phyloP scores from a whole-genome alignment of 495 filamentous ascomycete genomes.

The Melanomma pulvis-pyrius region DNA sequence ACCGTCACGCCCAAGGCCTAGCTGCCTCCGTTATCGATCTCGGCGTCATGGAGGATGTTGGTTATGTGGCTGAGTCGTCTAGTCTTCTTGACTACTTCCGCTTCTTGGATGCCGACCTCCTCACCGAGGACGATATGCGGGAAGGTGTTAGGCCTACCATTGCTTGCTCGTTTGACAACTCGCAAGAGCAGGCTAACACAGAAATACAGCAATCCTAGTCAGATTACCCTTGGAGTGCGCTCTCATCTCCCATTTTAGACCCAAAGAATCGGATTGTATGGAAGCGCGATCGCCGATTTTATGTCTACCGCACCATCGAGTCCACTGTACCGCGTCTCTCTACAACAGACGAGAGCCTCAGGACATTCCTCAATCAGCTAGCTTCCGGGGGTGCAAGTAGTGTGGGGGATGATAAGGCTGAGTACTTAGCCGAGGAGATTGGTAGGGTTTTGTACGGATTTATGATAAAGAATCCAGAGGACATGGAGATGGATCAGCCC shows the following conservation, averaged over 20 bases:
- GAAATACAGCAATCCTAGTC: background rate
- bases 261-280: background rate
- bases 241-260: background rate
- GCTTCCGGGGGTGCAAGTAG: background rate
- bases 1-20: conserved; percentile 11
- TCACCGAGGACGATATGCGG: background rate
- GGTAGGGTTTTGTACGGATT: background rate
- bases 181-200: background rate
- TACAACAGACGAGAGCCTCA: no score
- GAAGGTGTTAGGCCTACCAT: background rate
- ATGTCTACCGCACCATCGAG: no score
- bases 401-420: background rate
- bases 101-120: background rate
- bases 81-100: background rate
- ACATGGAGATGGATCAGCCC: background rate
- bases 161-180: background rate
- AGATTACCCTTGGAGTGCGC: background rate
- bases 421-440: background rate
- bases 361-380: background rate
- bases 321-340: no score
- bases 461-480: background rate
- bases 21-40: conserved; percentile 17
- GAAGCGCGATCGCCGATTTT: background rate
- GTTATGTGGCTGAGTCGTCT: conserved; percentile 2
- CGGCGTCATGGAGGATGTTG: conserved; percentile 4